Percentiles rank a stretch among this genome's conserved stretches.
phyloP scores from a whole-genome alignment of 805 yeast genomes.

The Candida sonorensis region DNA sequence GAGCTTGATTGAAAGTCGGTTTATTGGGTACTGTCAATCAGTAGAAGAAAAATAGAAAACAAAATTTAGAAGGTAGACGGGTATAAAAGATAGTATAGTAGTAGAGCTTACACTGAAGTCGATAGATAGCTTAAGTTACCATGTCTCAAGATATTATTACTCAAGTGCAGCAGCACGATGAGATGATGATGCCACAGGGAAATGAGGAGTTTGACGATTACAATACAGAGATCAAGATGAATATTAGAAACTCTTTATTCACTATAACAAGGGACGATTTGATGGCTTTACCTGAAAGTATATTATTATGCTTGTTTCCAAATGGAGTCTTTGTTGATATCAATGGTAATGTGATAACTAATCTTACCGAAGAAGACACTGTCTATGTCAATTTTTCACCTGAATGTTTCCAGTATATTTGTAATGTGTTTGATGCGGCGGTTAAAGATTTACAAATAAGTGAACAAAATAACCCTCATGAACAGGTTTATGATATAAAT shows the following conservation, averaged over 20 bases:
- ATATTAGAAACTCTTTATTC: slow-evolving; percentile 69
- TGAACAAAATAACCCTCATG: slow-evolving; percentile 23
- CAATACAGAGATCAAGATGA: slow-evolving; percentile 65
- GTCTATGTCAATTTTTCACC: slow-evolving; percentile 86
- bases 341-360: slow-evolving; percentile 70
- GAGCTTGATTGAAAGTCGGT: too few relatives aligned
- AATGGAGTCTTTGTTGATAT: slow-evolving; percentile 82
- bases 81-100: too few relatives aligned
- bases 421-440: slow-evolving; percentile 64
- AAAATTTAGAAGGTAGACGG: too few relatives aligned
- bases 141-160: slow-evolving; percentile 50
- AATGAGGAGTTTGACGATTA: slow-evolving; percentile 35
- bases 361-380: slow-evolving; percentile 70
- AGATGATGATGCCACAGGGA: slow-evolving; percentile 11
- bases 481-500: slow-evolving; percentile 23
- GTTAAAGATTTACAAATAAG: slow-evolving; percentile 49
- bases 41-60: too few relatives aligned
- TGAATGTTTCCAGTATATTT: slow-evolving; percentile 75
- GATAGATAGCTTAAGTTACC: not conserved
- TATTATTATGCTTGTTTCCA: slow-evolving; percentile 80
- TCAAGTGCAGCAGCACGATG: slow-evolving; percentile 46
- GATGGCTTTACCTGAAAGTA: slow-evolving; percentile 86
- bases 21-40: too few relatives aligned
- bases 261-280: slow-evolving; percentile 81
- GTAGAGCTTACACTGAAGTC: too few relatives aligned